Evolutionary conservation across 495 filamentous ascomycete genomes (phyloP).

Genomic region (Aspergillus cavernicola): DNA sequence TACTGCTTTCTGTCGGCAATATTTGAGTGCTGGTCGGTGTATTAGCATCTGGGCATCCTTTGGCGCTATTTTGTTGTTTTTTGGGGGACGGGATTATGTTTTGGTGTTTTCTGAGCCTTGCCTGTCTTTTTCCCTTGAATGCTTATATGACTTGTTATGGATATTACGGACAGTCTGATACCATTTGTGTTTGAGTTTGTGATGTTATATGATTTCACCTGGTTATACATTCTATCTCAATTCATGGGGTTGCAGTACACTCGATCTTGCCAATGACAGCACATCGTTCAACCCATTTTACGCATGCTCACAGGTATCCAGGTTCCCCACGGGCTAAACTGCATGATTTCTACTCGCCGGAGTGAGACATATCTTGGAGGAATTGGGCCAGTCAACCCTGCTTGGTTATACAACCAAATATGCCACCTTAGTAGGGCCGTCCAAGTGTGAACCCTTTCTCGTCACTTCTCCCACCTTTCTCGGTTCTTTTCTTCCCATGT

Average conservation of each 20-base stretch:
- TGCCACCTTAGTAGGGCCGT: no score
- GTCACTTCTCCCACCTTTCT: background rate
- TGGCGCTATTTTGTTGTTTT: background rate
- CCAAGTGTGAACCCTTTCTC: no score
- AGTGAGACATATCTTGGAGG: background rate
- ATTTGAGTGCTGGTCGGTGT: constrained; percentile 1
- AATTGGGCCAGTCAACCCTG: background rate
- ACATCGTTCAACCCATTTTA: background rate
- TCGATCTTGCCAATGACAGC: background rate
- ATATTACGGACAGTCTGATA: constrained; percentile 11
- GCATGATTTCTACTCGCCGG: background rate
- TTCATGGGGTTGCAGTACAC: background rate
- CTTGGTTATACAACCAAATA: background rate
- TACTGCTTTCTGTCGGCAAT: background rate
- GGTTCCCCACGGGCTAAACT: background rate
- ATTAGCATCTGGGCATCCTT: background rate
- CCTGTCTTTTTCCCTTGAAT: background rate
- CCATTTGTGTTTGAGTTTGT: constrained; percentile 7
- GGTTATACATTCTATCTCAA: background rate
- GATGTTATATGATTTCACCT: background rate
- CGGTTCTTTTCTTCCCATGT: background rate
- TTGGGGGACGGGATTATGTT: background rate
- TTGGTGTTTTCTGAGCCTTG: background rate
- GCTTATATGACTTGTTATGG: constrained; percentile 4
- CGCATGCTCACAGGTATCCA: background rate